Evolutionary conservation across 148 eudicot species (phyloP), one percentile per base, ranked within the genome.

Genomic region (Cornus suecica): DNA sequence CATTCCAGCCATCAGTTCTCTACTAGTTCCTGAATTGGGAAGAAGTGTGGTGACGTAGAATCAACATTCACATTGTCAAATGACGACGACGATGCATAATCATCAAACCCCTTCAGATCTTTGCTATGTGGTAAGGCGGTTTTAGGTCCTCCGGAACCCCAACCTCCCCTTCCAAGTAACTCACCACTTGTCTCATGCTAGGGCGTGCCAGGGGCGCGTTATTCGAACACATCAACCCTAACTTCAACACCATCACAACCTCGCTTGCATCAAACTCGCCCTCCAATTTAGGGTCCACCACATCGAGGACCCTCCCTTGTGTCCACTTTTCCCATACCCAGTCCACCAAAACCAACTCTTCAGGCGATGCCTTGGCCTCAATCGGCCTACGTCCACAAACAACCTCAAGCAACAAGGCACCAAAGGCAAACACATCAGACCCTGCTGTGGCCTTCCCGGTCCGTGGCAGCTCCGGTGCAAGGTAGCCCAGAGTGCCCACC

Each of bases 151-250:
- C 83, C 0, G 81, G 79, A 45, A 82, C 2, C 22, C 69, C 69
- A 10, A 58, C 24, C 41, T 74, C 76, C 1, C 81, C 81, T 31
- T 82, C 81, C 77, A 82, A 72, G 37, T 70, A 82, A 25, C 75
- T 37, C 70, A 82, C 64, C 11, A 82, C 76, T 29, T 82, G 82
- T 61, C 82, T 74, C 82, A 82, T 78, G n/a, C 77, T 79, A 23
- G 85, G 85, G 76, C 85, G 32, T 13, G 56, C 73, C 41, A 29
- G 0, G 0, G 72, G 79, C 2, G 51, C 72, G 8, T 66, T 10
- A 31, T 76, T 51, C 25, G 82, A 82, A 61, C 85, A 82, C 73
- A 82, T 65, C 28, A 82, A 42, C 8, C 84, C 84, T 48, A 82
- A 58, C 65, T 82, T 82, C 76, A 82, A 61, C 31, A 82, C 79